Evolutionary conservation across 148 eudicot genomes (phyloP).

Genomic region (Chenopodium quinoa): DNA sequence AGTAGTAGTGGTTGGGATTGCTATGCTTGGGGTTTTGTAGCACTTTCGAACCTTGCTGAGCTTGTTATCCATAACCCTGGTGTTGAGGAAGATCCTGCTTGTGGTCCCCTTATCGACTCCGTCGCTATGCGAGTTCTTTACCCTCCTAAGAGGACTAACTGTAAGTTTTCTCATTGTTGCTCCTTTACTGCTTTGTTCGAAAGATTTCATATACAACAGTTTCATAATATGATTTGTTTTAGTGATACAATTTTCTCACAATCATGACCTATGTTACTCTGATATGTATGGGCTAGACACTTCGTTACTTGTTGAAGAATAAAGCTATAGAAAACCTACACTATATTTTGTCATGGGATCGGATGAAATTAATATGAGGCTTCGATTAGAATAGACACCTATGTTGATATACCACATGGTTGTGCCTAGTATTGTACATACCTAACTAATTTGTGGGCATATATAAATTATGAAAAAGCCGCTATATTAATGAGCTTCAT

Average conservation of each 20-base stretch:
- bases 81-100: conserved; percentile 86
- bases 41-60: conserved; percentile 41
- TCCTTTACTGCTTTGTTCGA: too few relatives aligned
- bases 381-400: conserved; percentile 2
- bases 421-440: not conserved
- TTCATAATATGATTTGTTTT: not conserved
- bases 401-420: conserved; percentile 24
- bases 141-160: conserved; percentile 58
- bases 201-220: not conserved
- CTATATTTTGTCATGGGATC: not conserved
- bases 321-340: not conserved
- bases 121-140: conserved; percentile 64
- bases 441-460: conserved; percentile 1
- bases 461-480: not conserved
- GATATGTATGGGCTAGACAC: too few relatives aligned
- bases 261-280: too few relatives aligned
- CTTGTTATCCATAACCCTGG: conserved; percentile 82
- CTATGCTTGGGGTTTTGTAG: conserved; percentile 79
- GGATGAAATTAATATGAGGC: not conserved
- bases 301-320: too few relatives aligned
- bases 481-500: not conserved
- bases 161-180: conserved; percentile 37
- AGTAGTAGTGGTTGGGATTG: conserved; percentile 95
- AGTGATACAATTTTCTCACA: too few relatives aligned
- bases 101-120: conserved; percentile 77